phyloP scores from a whole-genome alignment of 495 filamentous ascomycete genomes.

The Aspergillus incahuasiensis region DNA sequence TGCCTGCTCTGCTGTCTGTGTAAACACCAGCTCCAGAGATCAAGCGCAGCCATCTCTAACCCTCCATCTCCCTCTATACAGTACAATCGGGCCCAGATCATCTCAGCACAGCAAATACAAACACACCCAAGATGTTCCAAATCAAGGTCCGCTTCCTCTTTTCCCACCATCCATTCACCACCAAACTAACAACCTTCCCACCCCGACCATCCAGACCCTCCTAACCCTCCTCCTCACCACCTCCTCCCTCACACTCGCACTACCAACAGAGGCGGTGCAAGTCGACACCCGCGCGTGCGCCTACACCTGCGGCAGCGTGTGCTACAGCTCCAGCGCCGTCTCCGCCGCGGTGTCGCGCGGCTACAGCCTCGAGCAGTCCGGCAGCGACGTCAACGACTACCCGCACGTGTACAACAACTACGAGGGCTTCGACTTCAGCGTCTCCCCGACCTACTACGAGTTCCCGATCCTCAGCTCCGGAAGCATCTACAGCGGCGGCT shows the following conservation, averaged over 20 bases:
- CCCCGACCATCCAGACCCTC: constrained; percentile 1
- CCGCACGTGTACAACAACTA: constrained; percentile 71
- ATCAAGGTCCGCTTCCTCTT: not conserved
- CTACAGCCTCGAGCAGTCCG: constrained; percentile 43
- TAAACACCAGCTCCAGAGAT: not conserved
- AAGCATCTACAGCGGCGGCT: constrained; percentile 55
- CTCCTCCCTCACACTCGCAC: constrained; percentile 36
- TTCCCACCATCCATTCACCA: not conserved
- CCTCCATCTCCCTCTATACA: too few relatives aligned
- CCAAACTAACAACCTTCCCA: not conserved
- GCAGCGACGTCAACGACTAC: constrained; percentile 51
- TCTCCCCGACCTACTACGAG: constrained; percentile 63
- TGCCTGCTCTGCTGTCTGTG: too few relatives aligned
- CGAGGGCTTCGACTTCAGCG: constrained; percentile 66
- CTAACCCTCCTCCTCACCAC: constrained; percentile 22
- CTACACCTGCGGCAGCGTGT: constrained; percentile 48
- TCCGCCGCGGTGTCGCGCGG: constrained; percentile 47
- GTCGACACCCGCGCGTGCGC: constrained; percentile 33
- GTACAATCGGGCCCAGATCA: not conserved
- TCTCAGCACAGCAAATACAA: not conserved
- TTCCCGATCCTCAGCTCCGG: constrained; percentile 60
- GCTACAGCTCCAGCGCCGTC: constrained; percentile 45
- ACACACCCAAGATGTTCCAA: not conserved
- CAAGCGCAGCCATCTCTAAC: not conserved
- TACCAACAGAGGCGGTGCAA: constrained; percentile 43